Evolutionary conservation across 2,329 filamentous ascomycete genomes (phyloP).

Genomic region (Aureobasidium sp.): DNA sequence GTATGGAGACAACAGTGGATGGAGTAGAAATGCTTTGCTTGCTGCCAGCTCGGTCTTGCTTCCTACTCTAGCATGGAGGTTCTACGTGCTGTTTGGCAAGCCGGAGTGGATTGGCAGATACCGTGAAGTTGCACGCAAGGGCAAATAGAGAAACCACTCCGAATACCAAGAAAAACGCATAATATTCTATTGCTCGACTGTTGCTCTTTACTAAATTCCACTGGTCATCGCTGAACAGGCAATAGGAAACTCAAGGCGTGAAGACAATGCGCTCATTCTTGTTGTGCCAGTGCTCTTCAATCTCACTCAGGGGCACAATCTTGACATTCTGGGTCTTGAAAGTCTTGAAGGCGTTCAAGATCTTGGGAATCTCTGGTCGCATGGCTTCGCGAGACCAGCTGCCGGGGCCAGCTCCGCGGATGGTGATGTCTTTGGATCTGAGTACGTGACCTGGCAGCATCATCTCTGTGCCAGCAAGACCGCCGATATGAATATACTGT

Average conservation of each 20-base stretch:
- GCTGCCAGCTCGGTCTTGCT: background rate
- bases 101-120: constrained; percentile 7
- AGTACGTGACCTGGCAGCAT: constrained; percentile 39
- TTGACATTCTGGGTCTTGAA: constrained; percentile 19
- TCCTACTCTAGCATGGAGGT: background rate
- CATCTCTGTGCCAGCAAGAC: constrained; percentile 33
- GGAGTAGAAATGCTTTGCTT: background rate
- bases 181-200: background rate
- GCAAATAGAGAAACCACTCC: background rate
- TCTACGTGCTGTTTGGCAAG: constrained; percentile 6
- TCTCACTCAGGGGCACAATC: constrained; percentile 18
- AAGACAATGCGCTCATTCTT: constrained; percentile 20
- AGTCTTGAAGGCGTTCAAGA: constrained; percentile 20
- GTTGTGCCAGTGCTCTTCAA: constrained; percentile 23
- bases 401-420: constrained; percentile 26
- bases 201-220: no score
- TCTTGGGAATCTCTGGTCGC: constrained; percentile 19
- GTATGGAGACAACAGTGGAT: background rate
- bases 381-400: constrained; percentile 23
- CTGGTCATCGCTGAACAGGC: no score
- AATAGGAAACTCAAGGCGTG: constrained; percentile 14
- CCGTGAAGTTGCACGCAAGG: background rate
- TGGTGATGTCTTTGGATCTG: constrained; percentile 43
- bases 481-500: constrained; percentile 49
- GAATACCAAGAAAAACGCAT: background rate